Conservation (phyloP, 345 rosid genomes). For the Melastoma malabathricum region DNA sequence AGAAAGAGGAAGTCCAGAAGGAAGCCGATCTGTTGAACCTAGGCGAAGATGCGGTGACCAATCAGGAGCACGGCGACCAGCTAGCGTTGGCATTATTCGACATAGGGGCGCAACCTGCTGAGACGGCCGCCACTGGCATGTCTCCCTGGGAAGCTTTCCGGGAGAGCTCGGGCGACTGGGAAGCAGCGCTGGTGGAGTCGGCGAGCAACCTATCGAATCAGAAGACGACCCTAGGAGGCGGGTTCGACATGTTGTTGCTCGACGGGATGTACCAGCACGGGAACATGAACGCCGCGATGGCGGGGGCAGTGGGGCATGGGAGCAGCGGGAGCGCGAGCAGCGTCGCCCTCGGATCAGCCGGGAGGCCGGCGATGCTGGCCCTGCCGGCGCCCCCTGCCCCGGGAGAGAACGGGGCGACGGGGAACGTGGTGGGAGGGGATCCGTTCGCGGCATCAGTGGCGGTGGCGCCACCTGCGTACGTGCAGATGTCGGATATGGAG, state of each 20-base stretch:
- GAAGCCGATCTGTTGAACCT: constrained; percentile 54
- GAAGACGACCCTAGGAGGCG: constrained; percentile 71
- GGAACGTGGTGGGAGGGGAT: constrained; percentile 16
- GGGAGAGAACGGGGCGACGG: constrained; percentile 3
- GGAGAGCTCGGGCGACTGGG: constrained; percentile 70
- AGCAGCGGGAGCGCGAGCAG: constrained; percentile 69
- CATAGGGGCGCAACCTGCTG: no score
- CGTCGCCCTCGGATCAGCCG: constrained; percentile 47
- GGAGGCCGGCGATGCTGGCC: constrained; percentile 47
- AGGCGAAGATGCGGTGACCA: constrained; percentile 24
- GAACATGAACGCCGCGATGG: constrained; percentile 47
- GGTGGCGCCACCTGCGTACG: constrained; percentile 53
- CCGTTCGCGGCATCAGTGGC: constrained; percentile 54
- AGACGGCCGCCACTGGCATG: no score
- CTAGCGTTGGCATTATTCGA: constrained; percentile 60
- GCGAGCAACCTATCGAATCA: constrained; percentile 65
- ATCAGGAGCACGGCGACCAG: constrained; percentile 17
- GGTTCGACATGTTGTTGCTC: constrained; percentile 66
- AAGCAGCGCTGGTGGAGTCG: constrained; percentile 71
- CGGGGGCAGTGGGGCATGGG: constrained; percentile 37
- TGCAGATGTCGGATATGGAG: constrained; percentile 69
- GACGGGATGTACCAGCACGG: constrained; percentile 94
- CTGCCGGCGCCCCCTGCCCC: constrained; percentile 48
- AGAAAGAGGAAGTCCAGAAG: constrained; percentile 7
- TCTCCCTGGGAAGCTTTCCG: constrained; percentile 49